Percentiles rank a stretch among this genome's conserved stretches.
phyloP scores from a whole-genome alignment of 768 basidiomycete genomes.

The Fibroporia radiculosa region DNA sequence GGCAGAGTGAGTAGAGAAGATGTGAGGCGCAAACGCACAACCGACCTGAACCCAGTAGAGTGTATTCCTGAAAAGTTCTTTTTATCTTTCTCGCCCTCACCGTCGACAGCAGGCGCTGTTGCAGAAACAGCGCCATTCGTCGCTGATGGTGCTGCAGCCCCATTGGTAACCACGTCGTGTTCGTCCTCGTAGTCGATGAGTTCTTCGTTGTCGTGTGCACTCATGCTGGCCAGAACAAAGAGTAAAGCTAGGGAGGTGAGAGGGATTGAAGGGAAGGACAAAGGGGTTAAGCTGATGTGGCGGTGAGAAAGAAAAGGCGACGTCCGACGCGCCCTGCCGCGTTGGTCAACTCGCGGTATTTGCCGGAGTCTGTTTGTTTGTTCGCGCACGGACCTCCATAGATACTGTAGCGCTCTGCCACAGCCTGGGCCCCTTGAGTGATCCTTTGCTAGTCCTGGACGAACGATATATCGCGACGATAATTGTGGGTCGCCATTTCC shows the following conservation, averaged over 20 bases:
- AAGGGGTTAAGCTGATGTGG: slow-evolving; percentile 1
- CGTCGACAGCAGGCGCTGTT: slow-evolving; percentile 44
- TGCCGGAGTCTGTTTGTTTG: background rate
- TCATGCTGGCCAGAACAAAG: slow-evolving; percentile 39
- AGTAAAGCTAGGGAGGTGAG: background rate
- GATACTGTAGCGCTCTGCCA: too few relatives aligned
- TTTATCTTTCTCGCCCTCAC: slow-evolving; percentile 67
- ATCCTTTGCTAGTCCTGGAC: too few relatives aligned
- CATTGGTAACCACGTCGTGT: slow-evolving; percentile 66
- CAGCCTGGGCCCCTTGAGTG: too few relatives aligned
- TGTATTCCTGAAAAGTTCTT: slow-evolving; percentile 99
- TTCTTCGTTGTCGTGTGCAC: slow-evolving; percentile 81
- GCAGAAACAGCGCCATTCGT: slow-evolving; percentile 42
- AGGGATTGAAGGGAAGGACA: slow-evolving; percentile 1
- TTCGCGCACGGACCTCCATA: slow-evolving; percentile 1
- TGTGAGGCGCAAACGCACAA: slow-evolving; percentile 3
- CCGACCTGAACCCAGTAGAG: slow-evolving; percentile 97
- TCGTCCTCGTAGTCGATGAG: slow-evolving; percentile 95
- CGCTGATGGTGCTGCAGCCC: slow-evolving; percentile 36
- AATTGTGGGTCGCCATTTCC: too few relatives aligned
- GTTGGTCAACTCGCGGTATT: slow-evolving; percentile 1
- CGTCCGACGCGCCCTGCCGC: slow-evolving; percentile 4
- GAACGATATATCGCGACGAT: too few relatives aligned
- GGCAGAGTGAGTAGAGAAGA: slow-evolving; percentile 9
- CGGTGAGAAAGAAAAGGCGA: slow-evolving; percentile 7